Evolutionary conservation across 176 grass and related monocot species (phyloP).

Genomic region (Calamus simplicifolius): DNA sequence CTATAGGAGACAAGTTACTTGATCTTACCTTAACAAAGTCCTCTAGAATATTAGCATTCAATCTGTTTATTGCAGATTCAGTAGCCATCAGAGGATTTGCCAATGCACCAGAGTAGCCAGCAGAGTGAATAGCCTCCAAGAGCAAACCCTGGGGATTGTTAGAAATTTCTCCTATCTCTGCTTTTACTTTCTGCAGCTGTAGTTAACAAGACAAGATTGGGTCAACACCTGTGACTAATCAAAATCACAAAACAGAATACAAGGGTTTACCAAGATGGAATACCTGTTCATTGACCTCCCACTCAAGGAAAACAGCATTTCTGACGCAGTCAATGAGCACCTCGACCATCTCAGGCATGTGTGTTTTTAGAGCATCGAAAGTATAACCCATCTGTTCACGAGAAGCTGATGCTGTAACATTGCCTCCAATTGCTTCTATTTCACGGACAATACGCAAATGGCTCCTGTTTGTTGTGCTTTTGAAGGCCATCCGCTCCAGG

Average conservation of each 20-base stretch:
- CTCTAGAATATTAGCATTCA: slow-evolving; percentile 47
- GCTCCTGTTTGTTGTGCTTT: slow-evolving; percentile 57
- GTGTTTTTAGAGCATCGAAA: slow-evolving; percentile 32
- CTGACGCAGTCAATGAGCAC: slow-evolving; percentile 14
- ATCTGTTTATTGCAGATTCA: slow-evolving; percentile 38
- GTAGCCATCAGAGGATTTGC: slow-evolving; percentile 59
- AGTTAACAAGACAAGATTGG: slow-evolving; percentile 5
- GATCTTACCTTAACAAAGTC: slow-evolving; percentile 60
- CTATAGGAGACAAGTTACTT: slow-evolving; percentile 1
- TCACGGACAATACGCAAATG: slow-evolving; percentile 71
- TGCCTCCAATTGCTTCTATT: slow-evolving; percentile 72
- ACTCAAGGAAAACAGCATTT: slow-evolving; percentile 43
- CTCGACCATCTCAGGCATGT: slow-evolving; percentile 16
- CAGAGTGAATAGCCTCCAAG: slow-evolving; percentile 65
- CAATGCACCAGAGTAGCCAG: slow-evolving; percentile 65
- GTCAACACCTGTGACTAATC: neutral
- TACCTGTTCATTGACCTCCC: slow-evolving; percentile 59
- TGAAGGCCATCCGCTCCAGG: slow-evolving; percentile 82
- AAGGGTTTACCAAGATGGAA: slow-evolving; percentile 12
- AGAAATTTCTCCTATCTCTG: slow-evolving; percentile 64
- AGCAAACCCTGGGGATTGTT: slow-evolving; percentile 67
- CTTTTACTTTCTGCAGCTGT: slow-evolving; percentile 58
- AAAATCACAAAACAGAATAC: neutral
- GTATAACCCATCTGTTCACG: slow-evolving; percentile 84
- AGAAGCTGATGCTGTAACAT: slow-evolving; percentile 62